Percentiles rank a stretch among this genome's conserved stretches.
These are phyloP conservation scores for Alternaria sp. DNA, from an alignment of 2,329 filamentous ascomycete genomes.

Conservation along the genomic window DNA sequence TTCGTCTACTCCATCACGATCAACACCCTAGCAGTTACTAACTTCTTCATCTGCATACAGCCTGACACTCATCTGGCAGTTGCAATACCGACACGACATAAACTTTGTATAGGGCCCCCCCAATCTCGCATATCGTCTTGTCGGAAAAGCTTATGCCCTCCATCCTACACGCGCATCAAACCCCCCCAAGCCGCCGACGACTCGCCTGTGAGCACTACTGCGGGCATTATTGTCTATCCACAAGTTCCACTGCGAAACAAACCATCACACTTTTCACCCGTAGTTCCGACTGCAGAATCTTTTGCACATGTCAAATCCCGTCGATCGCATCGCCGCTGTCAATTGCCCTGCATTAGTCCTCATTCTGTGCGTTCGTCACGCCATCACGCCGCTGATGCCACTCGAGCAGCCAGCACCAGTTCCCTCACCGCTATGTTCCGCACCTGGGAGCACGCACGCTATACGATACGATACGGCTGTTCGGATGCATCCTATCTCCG, in stretches of 20 bases:
- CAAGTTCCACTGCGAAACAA: constrained; percentile 12
- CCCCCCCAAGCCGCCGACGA: constrained; percentile 6
- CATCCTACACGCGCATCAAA: constrained; percentile 10
- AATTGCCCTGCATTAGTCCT: constrained; percentile 19
- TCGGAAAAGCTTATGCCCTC: constrained; percentile 16
- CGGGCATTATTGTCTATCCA: constrained; percentile 13
- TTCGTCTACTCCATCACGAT: neutral
- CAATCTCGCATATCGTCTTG: constrained; percentile 10
- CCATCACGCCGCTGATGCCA: constrained; percentile 18
- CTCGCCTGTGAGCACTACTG: constrained; percentile 11
- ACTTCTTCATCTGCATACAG: neutral
- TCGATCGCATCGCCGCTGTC: constrained; percentile 6
- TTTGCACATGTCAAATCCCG: constrained; percentile 12
- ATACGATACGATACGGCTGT: constrained; percentile 8
- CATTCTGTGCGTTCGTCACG: constrained; percentile 16
- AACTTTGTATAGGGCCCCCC: constrained; percentile 1
- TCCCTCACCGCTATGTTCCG: constrained; percentile 20
- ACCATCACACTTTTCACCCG: constrained; percentile 8
- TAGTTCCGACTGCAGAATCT: constrained; percentile 1
- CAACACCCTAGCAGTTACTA: neutral
- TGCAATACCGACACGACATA: constrained; percentile 7
- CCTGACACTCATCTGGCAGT: constrained; percentile 1
- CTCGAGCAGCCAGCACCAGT: constrained; percentile 7
- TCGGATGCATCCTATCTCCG: constrained; percentile 9
- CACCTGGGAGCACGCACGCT: constrained; percentile 1